phyloP scores from a whole-genome alignment of 768 basidiomycete species.

The Mycena capillaripes region DNA sequence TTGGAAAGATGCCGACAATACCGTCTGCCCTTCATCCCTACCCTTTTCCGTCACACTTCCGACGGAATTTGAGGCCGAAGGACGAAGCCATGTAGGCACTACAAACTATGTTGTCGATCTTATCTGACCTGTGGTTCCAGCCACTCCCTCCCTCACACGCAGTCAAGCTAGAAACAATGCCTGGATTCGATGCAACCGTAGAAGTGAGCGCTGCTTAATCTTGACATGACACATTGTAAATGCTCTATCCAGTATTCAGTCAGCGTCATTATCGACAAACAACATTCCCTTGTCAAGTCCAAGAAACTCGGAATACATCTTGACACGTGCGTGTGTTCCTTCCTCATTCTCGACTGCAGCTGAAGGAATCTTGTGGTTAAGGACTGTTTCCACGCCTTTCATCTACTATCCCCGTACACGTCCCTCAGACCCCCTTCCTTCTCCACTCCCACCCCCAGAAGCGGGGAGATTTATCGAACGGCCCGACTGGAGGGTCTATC shows the following conservation, averaged over 20 bases:
- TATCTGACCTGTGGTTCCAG: slow-evolving; percentile 55
- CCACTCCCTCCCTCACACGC: slow-evolving; percentile 79
- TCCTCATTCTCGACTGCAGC: slow-evolving; percentile 14
- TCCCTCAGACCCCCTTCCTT: slow-evolving; percentile 67
- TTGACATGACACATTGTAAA: neutral
- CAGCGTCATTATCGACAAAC: slow-evolving; percentile 65
- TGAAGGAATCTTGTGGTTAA: slow-evolving; percentile 45
- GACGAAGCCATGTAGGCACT: slow-evolving; percentile 70
- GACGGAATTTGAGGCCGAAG: slow-evolving; percentile 66
- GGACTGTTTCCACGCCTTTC: slow-evolving; percentile 71
- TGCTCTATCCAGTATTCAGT: slow-evolving; percentile 65
- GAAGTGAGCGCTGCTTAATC: slow-evolving; percentile 50
- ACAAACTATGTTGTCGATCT: slow-evolving; percentile 23
- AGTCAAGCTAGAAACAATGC: slow-evolving; percentile 77
- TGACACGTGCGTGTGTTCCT: slow-evolving; percentile 60
- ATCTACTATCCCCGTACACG: slow-evolving; percentile 77
- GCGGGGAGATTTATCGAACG: slow-evolving; percentile 58
- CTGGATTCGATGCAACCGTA: slow-evolving; percentile 78
- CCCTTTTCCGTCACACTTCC: slow-evolving; percentile 72
- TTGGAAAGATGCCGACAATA: slow-evolving; percentile 64
- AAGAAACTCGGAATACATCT: slow-evolving; percentile 65
- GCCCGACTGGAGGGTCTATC: slow-evolving; percentile 67
- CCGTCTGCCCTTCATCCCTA: slow-evolving; percentile 65
- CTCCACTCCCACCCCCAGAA: slow-evolving; percentile 56
- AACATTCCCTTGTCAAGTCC: slow-evolving; percentile 62